These are phyloP conservation scores for Chalciporus pseudorubinellus DNA, from an alignment of 768 basidiomycete species.

Conservation along the genomic window DNA sequence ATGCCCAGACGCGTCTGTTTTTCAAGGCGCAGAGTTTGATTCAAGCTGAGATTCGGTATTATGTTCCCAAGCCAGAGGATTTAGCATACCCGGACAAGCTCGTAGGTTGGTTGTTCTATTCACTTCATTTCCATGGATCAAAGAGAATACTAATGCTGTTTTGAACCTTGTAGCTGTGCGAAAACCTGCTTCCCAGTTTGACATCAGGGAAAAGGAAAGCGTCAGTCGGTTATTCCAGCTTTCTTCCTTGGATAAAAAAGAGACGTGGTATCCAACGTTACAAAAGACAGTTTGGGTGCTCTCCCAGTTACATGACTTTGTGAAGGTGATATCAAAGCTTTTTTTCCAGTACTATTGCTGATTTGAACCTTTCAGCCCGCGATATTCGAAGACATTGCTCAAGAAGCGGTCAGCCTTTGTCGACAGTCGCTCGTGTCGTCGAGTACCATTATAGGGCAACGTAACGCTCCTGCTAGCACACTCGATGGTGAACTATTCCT, in stretches of 20 bases:
- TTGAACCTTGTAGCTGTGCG: slow-evolving; percentile 39
- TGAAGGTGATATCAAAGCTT: slow-evolving; percentile 60
- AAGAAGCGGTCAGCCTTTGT: slow-evolving; percentile 85
- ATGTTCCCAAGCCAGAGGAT: slow-evolving; percentile 73
- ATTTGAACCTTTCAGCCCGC: slow-evolving; percentile 57
- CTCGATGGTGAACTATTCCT: slow-evolving; percentile 85
- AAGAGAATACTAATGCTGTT: slow-evolving; percentile 3
- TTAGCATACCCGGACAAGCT: slow-evolving; percentile 86
- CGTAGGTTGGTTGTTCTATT: slow-evolving; percentile 45
- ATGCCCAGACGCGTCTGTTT: no score
- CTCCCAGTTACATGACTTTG: slow-evolving; percentile 84
- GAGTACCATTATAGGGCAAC: slow-evolving; percentile 58
- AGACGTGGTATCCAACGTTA: slow-evolving; percentile 91
- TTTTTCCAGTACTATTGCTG: neutral
- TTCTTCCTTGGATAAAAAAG: slow-evolving; percentile 68
- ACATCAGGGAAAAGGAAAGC: slow-evolving; percentile 66
- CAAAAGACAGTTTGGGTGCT: slow-evolving; percentile 90
- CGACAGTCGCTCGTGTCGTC: slow-evolving; percentile 76
- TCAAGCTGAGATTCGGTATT: slow-evolving; percentile 84
- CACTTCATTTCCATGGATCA: neutral
- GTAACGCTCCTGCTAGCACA: slow-evolving; percentile 40
- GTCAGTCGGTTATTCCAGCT: slow-evolving; percentile 67
- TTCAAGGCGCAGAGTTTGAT: slow-evolving; percentile 95
- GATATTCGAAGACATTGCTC: slow-evolving; percentile 95
- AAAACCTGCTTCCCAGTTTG: slow-evolving; percentile 41